Conservation (phyloP, 371 early-diverging fungal genomes). For the Apophysomyces variabilis region DNA sequence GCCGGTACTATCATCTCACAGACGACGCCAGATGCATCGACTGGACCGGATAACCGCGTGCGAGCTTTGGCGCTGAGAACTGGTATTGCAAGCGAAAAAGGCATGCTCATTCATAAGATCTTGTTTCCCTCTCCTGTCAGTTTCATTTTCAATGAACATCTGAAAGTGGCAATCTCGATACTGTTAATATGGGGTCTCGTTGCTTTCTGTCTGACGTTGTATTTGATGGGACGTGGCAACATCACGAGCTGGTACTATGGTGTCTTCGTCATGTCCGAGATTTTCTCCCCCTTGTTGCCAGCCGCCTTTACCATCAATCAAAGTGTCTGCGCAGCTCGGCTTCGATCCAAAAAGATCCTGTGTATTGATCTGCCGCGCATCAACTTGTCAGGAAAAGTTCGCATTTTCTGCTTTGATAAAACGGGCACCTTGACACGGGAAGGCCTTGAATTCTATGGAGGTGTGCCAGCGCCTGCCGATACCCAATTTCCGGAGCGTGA, state of each 20-base stretch:
- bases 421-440: slow-evolving; percentile 81
- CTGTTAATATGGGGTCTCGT: slow-evolving; percentile 67
- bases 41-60: slow-evolving; percentile 18
- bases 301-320: slow-evolving; percentile 76
- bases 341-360: slow-evolving; percentile 60
- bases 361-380: slow-evolving; percentile 81
- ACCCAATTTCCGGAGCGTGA: slow-evolving; percentile 17
- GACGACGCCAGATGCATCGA: slow-evolving; percentile 22
- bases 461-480: slow-evolving; percentile 14
- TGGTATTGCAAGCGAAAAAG: slow-evolving; percentile 78
- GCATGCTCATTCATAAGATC: slow-evolving; percentile 79
- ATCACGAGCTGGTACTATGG: slow-evolving; percentile 66
- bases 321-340: slow-evolving; percentile 68
- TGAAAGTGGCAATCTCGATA: slow-evolving; percentile 68
- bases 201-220: slow-evolving; percentile 55
- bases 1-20: slow-evolving; percentile 69
- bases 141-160: slow-evolving; percentile 76
- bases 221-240: slow-evolving; percentile 54
- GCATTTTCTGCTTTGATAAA: slow-evolving; percentile 92
- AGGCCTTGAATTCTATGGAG: slow-evolving; percentile 68
- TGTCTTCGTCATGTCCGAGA: slow-evolving; percentile 67
- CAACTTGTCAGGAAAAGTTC: slow-evolving; percentile 85
- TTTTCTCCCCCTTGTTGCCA: slow-evolving; percentile 69
- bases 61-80: slow-evolving; percentile 69
- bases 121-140: slow-evolving; percentile 67